phyloP scores from a whole-genome alignment of 2,329 filamentous ascomycete genomes.

The Penicillium sclerotiorum region DNA sequence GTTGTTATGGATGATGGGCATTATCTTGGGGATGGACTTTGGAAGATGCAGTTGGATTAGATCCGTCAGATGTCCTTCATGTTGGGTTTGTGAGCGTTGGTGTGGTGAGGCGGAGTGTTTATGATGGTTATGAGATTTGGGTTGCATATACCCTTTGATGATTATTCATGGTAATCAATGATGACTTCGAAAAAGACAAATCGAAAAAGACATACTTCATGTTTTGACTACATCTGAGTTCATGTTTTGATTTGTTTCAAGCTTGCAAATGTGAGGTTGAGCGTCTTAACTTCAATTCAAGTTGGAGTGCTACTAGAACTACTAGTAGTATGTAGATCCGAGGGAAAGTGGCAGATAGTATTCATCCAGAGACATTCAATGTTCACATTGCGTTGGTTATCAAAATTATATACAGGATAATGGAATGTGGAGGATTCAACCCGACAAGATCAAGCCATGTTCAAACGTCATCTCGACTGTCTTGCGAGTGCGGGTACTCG shows the following conservation, averaged over 20 bases:
- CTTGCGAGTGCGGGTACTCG: slow-evolving; percentile 13
- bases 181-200: neutral
- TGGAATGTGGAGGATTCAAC: neutral
- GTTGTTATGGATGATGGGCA: slow-evolving; percentile 92
- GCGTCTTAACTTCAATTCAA: neutral
- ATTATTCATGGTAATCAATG: neutral
- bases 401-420: neutral
- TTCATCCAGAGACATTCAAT: too few relatives aligned
- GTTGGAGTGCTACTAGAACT: neutral
- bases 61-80: neutral
- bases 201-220: neutral
- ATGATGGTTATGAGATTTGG: neutral
- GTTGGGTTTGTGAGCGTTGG: neutral
- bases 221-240: too few relatives aligned
- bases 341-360: neutral
- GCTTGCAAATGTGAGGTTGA: neutral
- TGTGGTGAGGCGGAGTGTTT: neutral
- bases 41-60: slow-evolving; percentile 68
- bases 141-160: slow-evolving; percentile 4
- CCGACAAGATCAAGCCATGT: neutral
- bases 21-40: slow-evolving; percentile 91
- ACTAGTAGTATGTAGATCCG: neutral
- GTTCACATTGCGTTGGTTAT: too few relatives aligned
- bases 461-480: slow-evolving; percentile 18
- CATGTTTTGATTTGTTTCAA: too few relatives aligned